Base-by-base conservation (phyloP, 495 filamentous ascomycete genomes). In the Aspergillus saccharolyticus region DNA sequence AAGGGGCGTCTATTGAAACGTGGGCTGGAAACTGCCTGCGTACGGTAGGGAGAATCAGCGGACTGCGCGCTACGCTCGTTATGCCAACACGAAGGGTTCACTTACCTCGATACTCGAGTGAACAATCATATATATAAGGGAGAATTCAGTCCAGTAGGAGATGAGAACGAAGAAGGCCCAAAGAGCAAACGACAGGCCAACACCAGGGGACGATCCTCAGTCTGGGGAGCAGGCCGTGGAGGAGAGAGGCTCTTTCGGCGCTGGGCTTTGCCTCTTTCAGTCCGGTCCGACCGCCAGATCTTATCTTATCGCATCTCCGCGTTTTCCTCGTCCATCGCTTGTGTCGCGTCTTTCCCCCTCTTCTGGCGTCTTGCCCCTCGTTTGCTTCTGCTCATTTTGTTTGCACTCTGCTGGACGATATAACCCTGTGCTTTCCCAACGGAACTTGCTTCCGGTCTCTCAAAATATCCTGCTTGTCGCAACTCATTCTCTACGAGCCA, bases 271-370 rank as follows among this genome's bases (percentile, higher is more conserved):
- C 49, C 39, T 46, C 52, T 58, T 61, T 44, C 45, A 56, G 55
- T 47, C 57, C 59, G 33, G 55, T 52, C 59, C 56, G 62, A 58
- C 55, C 60, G 56, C 52, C 47, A 53, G 50, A 67, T 66, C 70
- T 74, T 72, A 73, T 71, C 66, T 74, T 76, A 74, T 74, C 71
- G 68, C 66, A 73, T 72, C 73, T 74, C 75, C 72, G 71, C 70
- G 69, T 52, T 59, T 53, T 60, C 54, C 52, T 57, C 55, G 30
- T 46, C 45, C 18, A 44, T 39, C 44, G 39, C 42, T 49, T 24
- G 20, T 25, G 44, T 46, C 21, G 49, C 28, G 22, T 30, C 15
- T 24, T 46, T 53, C 47, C n/a, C 44, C 33, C 30, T 54, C 42
- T 65, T 51, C 39, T 22, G 22, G 14, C 20, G 18, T 48, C 47